Evolutionary conservation across 768 basidiomycete genomes (phyloP).

Genomic region (Tulasnella sp.): DNA sequence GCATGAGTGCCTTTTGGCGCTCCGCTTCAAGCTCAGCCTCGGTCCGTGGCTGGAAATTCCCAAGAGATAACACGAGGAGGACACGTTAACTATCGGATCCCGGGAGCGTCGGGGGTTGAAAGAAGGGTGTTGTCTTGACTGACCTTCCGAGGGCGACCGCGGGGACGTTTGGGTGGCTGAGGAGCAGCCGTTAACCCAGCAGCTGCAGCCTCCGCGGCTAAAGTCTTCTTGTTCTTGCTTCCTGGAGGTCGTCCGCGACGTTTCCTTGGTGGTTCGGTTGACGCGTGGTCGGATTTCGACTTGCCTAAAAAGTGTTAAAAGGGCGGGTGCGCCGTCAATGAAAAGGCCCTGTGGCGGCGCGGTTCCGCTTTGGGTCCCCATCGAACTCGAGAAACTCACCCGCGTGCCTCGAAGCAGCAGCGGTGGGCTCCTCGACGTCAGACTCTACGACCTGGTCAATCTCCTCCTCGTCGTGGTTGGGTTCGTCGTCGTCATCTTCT

Average conservation of each 20-base stretch:
- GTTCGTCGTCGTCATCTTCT: not conserved
- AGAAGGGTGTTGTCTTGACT: conserved; percentile 13
- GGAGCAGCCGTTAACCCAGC: conserved; percentile 22
- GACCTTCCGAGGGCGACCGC: conserved; percentile 45
- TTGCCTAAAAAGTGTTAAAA: not conserved
- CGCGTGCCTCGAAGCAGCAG: not conserved
- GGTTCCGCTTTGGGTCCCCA: conserved; percentile 18
- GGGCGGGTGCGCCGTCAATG: not conserved
- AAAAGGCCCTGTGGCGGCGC: conserved; percentile 28
- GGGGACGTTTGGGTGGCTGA: conserved; percentile 31
- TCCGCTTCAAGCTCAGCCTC: conserved; percentile 20
- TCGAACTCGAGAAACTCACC: not conserved
- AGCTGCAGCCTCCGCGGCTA: conserved; percentile 22
- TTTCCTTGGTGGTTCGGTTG: conserved; percentile 45
- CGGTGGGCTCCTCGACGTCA: not conserved
- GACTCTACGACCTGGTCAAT: not conserved
- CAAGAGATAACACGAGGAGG: not conserved
- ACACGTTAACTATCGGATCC: not conserved
- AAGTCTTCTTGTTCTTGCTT: conserved; percentile 59
- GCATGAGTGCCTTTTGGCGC: conserved; percentile 24
- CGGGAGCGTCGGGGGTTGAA: not conserved
- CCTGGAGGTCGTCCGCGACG: conserved; percentile 84
- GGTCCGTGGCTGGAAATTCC: conserved; percentile 11
- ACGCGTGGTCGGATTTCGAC: conserved; percentile 2
- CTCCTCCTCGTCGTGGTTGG: conserved; percentile 7